Evolutionary conservation across 192 early-diverging fungal species (phyloP).

Genomic region (Linnemannia schmuckeri): DNA sequence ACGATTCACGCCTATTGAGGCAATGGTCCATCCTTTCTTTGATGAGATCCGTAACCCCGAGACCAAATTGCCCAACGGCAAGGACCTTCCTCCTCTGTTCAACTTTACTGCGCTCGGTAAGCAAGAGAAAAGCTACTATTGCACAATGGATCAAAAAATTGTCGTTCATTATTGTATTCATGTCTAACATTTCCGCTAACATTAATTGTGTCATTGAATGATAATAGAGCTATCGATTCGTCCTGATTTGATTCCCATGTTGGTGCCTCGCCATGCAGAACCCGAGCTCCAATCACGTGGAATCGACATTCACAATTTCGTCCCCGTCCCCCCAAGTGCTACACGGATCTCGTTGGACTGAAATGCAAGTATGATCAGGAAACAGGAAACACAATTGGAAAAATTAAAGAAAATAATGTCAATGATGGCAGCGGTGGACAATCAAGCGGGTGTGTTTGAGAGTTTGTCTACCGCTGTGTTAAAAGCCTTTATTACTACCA

Average conservation of each 20-base stretch:
- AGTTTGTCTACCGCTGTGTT: not conserved
- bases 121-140: not conserved
- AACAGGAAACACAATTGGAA: conserved; percentile 7
- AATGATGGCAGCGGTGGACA: not conserved
- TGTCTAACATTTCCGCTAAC: too few relatives aligned
- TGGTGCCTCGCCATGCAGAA: conserved; percentile 88
- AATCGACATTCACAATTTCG: conserved; percentile 83
- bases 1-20: conserved; percentile 90
- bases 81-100: conserved; percentile 90
- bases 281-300: conserved; percentile 70
- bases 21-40: conserved; percentile 96
- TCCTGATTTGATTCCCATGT: conserved; percentile 78
- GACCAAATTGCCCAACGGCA: conserved; percentile 86
- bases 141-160: not conserved
- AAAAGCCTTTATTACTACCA: not conserved
- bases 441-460: not conserved
- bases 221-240: conserved; percentile 86
- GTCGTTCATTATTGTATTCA: too few relatives aligned
- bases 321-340: conserved; percentile 64
- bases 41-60: conserved; percentile 93
- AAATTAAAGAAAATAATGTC: not conserved
- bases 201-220: too few relatives aligned
- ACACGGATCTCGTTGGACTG: conserved; percentile 62
- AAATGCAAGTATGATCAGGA: conserved; percentile 4
- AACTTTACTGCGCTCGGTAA: conserved; percentile 86